phyloP scores from a whole-genome alignment of 129 eudicot genomes.

The Deinandra increscens region DNA sequence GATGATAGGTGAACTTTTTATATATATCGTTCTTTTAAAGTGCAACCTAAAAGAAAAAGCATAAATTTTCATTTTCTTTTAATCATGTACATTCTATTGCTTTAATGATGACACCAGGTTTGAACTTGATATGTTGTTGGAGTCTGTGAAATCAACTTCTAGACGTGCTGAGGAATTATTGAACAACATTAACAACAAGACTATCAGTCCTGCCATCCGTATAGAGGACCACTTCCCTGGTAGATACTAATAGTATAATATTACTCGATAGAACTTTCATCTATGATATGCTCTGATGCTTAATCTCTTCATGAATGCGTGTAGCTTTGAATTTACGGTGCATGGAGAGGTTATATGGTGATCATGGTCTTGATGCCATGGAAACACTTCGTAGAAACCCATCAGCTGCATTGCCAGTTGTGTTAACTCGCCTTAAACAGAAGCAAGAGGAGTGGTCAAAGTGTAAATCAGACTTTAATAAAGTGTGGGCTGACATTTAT shows the following conservation, averaged over 20 bases:
- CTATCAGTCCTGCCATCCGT: slow-evolving; percentile 48
- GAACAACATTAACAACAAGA: slow-evolving; percentile 54
- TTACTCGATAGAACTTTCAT: background rate
- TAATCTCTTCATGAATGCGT: slow-evolving; percentile 19
- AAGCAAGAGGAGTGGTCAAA: slow-evolving; percentile 95
- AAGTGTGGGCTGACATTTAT: slow-evolving; percentile 97
- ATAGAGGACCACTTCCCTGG: slow-evolving; percentile 87
- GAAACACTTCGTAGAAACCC: slow-evolving; percentile 85
- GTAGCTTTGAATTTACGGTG: slow-evolving; percentile 82
- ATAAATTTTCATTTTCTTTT: background rate
- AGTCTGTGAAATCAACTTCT: slow-evolving; percentile 83
- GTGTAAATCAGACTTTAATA: slow-evolving; percentile 85
- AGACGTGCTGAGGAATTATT: slow-evolving; percentile 78
- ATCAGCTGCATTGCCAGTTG: slow-evolving; percentile 63
- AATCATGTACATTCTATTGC: background rate
- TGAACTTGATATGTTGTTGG: slow-evolving; percentile 97
- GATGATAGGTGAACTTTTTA: slow-evolving; percentile 78
- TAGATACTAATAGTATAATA: slow-evolving; percentile 7
- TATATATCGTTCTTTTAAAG: background rate
- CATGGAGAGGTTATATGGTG: slow-evolving; percentile 95
- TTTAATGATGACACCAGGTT: slow-evolving; percentile 50
- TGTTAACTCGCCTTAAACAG: slow-evolving; percentile 87
- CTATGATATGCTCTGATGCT: background rate
- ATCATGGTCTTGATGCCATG: slow-evolving; percentile 96
- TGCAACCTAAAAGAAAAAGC: background rate